These are phyloP conservation scores for Rosa rugosa DNA, from an alignment of 306 rosid genomes.

Conservation along the genomic window DNA sequence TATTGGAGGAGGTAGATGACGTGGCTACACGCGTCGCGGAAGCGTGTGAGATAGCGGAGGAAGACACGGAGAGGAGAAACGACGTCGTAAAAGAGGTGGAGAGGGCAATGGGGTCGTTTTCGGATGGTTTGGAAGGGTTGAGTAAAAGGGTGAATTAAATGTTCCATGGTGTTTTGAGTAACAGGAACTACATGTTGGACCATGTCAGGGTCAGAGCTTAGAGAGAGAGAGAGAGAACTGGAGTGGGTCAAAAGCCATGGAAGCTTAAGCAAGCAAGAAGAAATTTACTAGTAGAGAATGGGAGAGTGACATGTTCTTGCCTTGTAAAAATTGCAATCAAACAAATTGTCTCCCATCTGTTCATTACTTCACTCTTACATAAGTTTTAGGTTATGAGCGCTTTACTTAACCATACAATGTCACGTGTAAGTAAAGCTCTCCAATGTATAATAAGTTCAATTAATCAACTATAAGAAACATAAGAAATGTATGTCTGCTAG, in stretches of 20 bases:
- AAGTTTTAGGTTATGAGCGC: too few relatives aligned
- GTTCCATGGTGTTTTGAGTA: slow-evolving; percentile 16
- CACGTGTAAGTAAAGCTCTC: too few relatives aligned
- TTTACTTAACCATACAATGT: neutral
- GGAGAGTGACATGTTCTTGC: neutral
- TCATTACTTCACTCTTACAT: neutral
- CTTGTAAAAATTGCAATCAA: slow-evolving; percentile 6
- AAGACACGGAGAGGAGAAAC: too few relatives aligned
- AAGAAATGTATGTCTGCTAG: too few relatives aligned
- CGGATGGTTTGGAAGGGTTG: slow-evolving; percentile 19
- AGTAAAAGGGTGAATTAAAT: neutral
- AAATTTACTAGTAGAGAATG: neutral
- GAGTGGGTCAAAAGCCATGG: slow-evolving; percentile 3
- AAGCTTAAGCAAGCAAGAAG: slow-evolving; percentile 1
- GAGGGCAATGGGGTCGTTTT: slow-evolving; percentile 7
- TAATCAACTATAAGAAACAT: too few relatives aligned
- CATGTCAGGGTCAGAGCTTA: neutral
- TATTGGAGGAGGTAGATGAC: slow-evolving; percentile 6
- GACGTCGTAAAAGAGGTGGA: slow-evolving; percentile 2
- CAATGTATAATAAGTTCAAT: too few relatives aligned
- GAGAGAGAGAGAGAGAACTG: neutral
- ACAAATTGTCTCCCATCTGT: neutral
- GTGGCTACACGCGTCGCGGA: slow-evolving; percentile 13
- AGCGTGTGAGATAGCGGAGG: slow-evolving; percentile 2
- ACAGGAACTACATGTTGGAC: slow-evolving; percentile 11